phyloP scores from a whole-genome alignment of 2,329 filamentous ascomycete species.

The Thelonectria olida region DNA sequence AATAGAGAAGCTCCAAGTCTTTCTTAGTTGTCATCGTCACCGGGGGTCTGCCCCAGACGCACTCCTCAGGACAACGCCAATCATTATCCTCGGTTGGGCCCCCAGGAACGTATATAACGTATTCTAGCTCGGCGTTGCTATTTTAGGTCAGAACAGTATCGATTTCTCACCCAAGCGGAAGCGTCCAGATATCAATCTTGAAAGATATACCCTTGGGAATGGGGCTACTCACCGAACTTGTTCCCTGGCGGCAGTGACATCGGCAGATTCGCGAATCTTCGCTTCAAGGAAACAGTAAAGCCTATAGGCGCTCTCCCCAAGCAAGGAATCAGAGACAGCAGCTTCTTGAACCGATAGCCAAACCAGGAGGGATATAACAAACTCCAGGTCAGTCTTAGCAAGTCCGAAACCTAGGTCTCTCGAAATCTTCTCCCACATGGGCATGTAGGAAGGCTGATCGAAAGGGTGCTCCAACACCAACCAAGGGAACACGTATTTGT shows the following conservation, averaged over 20 bases:
- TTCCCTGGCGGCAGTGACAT: not conserved
- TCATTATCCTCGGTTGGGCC: too few species aligned
- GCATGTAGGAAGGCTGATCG: not conserved
- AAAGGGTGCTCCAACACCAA: not conserved
- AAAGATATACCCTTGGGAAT: too few species aligned
- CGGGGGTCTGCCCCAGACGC: not conserved
- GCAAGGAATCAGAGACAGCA: not conserved
- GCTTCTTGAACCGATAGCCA: too few species aligned
- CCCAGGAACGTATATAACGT: not conserved
- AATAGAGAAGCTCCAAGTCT: not conserved
- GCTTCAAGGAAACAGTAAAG: not conserved
- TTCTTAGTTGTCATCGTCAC: not conserved
- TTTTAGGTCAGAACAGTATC: not conserved
- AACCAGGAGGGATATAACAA: not conserved
- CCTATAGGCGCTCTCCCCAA: not conserved
- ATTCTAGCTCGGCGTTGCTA: too few species aligned
- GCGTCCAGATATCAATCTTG: not conserved
- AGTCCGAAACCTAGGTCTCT: not conserved
- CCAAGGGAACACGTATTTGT: not conserved
- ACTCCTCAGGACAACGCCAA: too few species aligned
- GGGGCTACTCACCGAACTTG: not conserved
- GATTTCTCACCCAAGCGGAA: too few species aligned
- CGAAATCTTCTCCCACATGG: not conserved
- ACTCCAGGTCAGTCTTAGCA: not conserved
- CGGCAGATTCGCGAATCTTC: not conserved